Percentiles rank a stretch among this genome's conserved stretches.
Conservation (phyloP, 495 filamentous ascomycete genomes). For the Aspergillus mulundensis region DNA sequence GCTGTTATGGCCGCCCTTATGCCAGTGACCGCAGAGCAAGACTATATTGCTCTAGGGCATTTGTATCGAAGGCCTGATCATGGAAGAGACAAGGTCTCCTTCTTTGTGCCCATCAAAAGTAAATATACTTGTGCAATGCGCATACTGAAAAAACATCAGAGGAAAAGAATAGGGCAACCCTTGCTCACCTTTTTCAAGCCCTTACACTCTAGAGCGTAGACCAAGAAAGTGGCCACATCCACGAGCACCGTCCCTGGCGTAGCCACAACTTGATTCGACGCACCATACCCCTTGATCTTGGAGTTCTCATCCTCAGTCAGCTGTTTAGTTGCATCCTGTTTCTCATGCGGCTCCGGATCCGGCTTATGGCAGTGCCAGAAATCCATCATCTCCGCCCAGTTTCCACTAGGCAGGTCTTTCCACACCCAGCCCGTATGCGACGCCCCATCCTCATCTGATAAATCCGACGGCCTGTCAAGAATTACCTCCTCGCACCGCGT, state of each 20-base stretch:
- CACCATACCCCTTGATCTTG: slow-evolving; percentile 67
- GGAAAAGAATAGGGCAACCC: background rate
- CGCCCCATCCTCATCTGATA: background rate
- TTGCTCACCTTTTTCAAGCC: slow-evolving; percentile 58
- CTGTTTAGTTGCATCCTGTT: slow-evolving; percentile 27
- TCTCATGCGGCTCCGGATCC: slow-evolving; percentile 53
- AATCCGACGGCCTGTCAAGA: slow-evolving; percentile 15
- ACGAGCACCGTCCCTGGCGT: slow-evolving; percentile 66
- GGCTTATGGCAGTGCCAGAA: slow-evolving; percentile 99
- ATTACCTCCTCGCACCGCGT: slow-evolving; percentile 48
- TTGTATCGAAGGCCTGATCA: slow-evolving; percentile 82
- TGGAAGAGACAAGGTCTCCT: slow-evolving; percentile 64
- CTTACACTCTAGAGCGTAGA: slow-evolving; percentile 60
- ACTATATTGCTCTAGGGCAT: slow-evolving; percentile 63
- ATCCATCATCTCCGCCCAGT: slow-evolving; percentile 99
- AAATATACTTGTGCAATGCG: slow-evolving; percentile 2
- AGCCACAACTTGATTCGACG: slow-evolving; percentile 63
- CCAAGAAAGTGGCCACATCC: slow-evolving; percentile 70
- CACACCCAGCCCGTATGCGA: slow-evolving; percentile 47
- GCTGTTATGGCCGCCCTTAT: slow-evolving; percentile 7
- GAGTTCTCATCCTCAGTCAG: slow-evolving; percentile 37
- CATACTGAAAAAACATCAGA: slow-evolving; percentile 14
- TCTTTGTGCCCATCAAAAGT: slow-evolving; percentile 68
- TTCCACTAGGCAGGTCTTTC: slow-evolving; percentile 93
- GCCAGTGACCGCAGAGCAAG: slow-evolving; percentile 20